These are phyloP conservation scores for Thermothelomyces thermophilus DNA, from an alignment of 2,329 filamentous ascomycete genomes.

Conservation along the genomic window DNA sequence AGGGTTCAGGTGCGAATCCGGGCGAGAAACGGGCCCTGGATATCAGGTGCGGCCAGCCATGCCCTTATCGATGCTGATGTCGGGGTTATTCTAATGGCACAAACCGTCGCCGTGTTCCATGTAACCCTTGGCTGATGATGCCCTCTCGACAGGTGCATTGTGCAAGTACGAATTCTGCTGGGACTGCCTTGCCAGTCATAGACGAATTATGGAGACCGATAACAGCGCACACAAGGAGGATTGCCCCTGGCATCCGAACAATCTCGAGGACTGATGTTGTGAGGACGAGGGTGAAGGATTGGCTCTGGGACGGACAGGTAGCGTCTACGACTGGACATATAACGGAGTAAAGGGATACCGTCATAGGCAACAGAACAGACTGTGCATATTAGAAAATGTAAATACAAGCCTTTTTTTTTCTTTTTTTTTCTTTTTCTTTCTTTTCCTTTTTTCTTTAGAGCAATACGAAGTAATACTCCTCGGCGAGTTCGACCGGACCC, in stretches of 20 bases:
- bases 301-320: too few relatives aligned
- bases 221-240: slow-evolving; percentile 29
- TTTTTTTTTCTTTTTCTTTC: too few relatives aligned
- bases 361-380: not conserved
- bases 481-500: too few relatives aligned
- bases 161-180: slow-evolving; percentile 32
- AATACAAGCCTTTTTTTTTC: too few relatives aligned
- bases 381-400: not conserved
- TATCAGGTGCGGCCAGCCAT: slow-evolving; percentile 4
- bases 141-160: slow-evolving; percentile 23
- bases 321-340: too few relatives aligned
- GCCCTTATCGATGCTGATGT: not conserved
- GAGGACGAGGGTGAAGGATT: too few relatives aligned
- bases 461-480: too few relatives aligned
- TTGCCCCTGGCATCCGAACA: slow-evolving; percentile 29
- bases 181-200: slow-evolving; percentile 33
- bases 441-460: too few relatives aligned
- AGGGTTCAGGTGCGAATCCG: too few relatives aligned
- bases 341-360: too few relatives aligned
- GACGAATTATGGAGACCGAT: slow-evolving; percentile 29
- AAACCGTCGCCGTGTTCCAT: too few relatives aligned
- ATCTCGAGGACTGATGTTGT: slow-evolving; percentile 13
- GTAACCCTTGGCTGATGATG: slow-evolving; percentile 1
- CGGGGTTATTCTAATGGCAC: not conserved
- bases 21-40: not conserved